Evolutionary conservation across 345 rosid genomes (phyloP).

Genomic region (Camelina sativa): DNA sequence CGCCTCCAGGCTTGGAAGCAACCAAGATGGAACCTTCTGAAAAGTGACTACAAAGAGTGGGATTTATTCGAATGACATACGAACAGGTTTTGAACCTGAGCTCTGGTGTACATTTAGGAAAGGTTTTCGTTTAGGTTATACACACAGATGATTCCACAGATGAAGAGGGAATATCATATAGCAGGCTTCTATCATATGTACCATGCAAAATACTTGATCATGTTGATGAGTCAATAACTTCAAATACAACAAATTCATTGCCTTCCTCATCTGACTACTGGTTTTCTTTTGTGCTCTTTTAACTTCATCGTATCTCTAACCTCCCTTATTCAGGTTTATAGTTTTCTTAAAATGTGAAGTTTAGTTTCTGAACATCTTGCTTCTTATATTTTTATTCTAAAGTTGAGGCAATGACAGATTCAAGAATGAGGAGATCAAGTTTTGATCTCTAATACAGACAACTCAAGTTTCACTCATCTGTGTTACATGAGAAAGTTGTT

Average conservation of each 20-base stretch:
- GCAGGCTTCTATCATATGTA: constrained; percentile 30
- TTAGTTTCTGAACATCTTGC: neutral
- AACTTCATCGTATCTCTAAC: neutral
- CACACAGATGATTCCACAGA: constrained; percentile 33
- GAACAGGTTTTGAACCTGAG: constrained; percentile 28
- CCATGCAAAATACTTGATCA: constrained; percentile 9
- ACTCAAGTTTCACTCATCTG: neutral
- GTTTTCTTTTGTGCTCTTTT: neutral
- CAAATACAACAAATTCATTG: constrained; percentile 27
- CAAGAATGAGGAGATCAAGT: neutral
- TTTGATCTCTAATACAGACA: neutral
- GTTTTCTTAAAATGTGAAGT: neutral
- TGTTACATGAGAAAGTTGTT: neutral
- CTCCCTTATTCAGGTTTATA: neutral
- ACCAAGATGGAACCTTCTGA: neutral
- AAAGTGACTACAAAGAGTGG: constrained; percentile 10
- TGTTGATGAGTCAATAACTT: constrained; percentile 23
- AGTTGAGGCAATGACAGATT: neutral
- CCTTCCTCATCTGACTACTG: constrained; percentile 6
- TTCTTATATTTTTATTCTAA: too few relatives aligned
- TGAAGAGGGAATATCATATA: constrained; percentile 12
- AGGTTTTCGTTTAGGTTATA: constrained; percentile 37
- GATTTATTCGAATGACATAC: constrained; percentile 1
- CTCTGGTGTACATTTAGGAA: constrained; percentile 42
- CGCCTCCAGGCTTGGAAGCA: constrained; percentile 46